Evolutionary conservation across 768 basidiomycete species (phyloP).

Genomic region (Boletus insuetus): DNA sequence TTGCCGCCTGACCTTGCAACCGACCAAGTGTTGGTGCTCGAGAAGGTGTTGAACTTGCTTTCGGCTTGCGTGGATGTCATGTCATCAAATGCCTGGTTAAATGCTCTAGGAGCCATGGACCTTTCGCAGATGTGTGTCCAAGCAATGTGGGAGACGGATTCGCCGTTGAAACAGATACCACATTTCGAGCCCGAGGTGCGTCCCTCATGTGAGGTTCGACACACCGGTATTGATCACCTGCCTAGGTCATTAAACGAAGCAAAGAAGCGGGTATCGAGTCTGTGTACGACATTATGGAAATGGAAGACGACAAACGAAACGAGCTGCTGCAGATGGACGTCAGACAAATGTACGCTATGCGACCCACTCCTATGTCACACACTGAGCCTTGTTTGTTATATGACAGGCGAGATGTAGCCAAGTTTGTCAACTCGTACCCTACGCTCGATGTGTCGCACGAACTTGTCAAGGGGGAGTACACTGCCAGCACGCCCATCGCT

Average conservation of each 20-base stretch:
- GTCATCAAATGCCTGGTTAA: conserved; percentile 95
- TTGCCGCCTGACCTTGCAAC: conserved; percentile 92
- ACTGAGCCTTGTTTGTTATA: neutral
- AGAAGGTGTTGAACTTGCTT: conserved; percentile 86
- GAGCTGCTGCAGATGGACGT: conserved; percentile 81
- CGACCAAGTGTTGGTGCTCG: conserved; percentile 83
- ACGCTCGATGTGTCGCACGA: conserved; percentile 90
- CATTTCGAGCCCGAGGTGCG: conserved; percentile 88
- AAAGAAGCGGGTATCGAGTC: conserved; percentile 78
- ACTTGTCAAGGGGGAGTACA: conserved; percentile 84
- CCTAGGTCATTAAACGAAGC: conserved; percentile 78
- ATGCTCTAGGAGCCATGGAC: conserved; percentile 95
- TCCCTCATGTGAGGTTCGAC: neutral
- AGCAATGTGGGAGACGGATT: conserved; percentile 96
- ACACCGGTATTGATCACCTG: neutral
- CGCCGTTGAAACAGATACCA: conserved; percentile 92
- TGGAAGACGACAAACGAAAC: conserved; percentile 90
- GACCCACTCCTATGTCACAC: neutral
- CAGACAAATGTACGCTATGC: conserved; percentile 70
- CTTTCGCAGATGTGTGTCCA: conserved; percentile 98
- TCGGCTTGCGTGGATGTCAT: conserved; percentile 98
- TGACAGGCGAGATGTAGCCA: conserved; percentile 86
- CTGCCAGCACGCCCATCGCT: conserved; percentile 79
- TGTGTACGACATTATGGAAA: conserved; percentile 97
- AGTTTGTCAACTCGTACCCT: conserved; percentile 95